Evolutionary conservation across 805 yeast species (phyloP).

Genomic region (Sungouiozyma intestinalis): DNA sequence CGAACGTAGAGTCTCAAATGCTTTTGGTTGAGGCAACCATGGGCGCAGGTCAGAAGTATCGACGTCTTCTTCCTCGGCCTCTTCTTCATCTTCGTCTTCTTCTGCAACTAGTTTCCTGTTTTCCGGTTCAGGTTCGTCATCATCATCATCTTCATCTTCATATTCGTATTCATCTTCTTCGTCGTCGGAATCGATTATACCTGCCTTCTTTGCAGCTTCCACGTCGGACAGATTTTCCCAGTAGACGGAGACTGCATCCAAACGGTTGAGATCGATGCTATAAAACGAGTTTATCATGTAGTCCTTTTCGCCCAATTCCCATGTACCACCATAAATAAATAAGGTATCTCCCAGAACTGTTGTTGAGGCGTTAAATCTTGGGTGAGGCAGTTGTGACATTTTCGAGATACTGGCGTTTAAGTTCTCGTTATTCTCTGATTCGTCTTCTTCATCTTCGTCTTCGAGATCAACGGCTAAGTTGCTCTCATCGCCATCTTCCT

Average conservation of each 20-base stretch:
- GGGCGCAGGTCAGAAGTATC: conserved; percentile 87
- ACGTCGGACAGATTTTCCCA: conserved; percentile 76
- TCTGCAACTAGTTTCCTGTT: conserved; percentile 36
- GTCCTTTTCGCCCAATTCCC: conserved; percentile 83
- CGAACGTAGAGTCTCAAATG: conserved; percentile 74
- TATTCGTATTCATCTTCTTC: conserved; percentile 57
- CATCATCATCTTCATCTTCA: conserved; percentile 60
- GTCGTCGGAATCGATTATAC: conserved; percentile 51
- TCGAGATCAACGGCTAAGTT: conserved; percentile 30
- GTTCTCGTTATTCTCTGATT: conserved; percentile 21
- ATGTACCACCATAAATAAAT: conserved; percentile 82
- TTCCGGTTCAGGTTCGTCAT: conserved; percentile 39
- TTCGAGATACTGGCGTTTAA: conserved; percentile 39
- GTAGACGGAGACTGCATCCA: conserved; percentile 77
- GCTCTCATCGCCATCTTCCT: conserved; percentile 29
- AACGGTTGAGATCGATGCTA: conserved; percentile 69
- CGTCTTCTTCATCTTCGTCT: conserved; percentile 22
- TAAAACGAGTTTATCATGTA: conserved; percentile 77
- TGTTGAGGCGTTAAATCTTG: conserved; percentile 76
- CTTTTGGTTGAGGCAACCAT: conserved; percentile 95
- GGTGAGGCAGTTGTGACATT: conserved; percentile 63
- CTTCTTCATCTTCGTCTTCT: conserved; percentile 56
- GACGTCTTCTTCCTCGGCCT: conserved; percentile 47
- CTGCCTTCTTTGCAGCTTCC: conserved; percentile 40
- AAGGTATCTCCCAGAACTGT: conserved; percentile 77